Conservation (phyloP, 352 stramenopile genomes). For the Globisporangium splendens region DNA sequence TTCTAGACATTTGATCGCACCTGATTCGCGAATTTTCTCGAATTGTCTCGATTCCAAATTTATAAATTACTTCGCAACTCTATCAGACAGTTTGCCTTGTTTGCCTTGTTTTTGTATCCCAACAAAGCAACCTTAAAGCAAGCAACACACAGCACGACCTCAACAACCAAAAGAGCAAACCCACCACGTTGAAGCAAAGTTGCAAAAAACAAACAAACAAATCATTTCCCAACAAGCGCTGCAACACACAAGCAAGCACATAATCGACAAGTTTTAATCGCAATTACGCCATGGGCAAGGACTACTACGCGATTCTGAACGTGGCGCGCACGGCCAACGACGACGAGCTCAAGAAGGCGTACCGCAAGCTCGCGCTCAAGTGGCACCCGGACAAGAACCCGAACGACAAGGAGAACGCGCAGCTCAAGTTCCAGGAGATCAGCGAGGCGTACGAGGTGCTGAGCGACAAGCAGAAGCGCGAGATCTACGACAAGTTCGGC, state of each 20-base stretch:
- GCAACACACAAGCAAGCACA: conserved; percentile 1
- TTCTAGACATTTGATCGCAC: too few species aligned
- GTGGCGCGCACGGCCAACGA: conserved; percentile 64
- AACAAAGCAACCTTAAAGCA: background rate
- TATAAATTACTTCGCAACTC: background rate
- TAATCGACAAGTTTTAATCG: background rate
- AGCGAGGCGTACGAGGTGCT: conserved; percentile 92
- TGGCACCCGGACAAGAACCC: conserved; percentile 93
- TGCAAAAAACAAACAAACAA: background rate
- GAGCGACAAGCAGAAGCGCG: conserved; percentile 90
- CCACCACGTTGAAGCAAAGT: background rate
- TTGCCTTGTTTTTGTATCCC: background rate
- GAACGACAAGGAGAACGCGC: conserved; percentile 75
- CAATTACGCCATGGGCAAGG: conserved; percentile 56
- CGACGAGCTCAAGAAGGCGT: conserved; percentile 83
- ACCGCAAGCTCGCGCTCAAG: conserved; percentile 89
- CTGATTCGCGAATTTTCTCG: conserved; percentile 21
- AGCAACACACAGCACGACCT: background rate
- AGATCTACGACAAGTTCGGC: conserved; percentile 92
- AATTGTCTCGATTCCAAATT: conserved; percentile 26
- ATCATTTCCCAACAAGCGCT: conserved; percentile 11
- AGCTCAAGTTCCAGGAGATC: conserved; percentile 93
- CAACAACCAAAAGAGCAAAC: background rate
- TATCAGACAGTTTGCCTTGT: conserved; percentile 1
- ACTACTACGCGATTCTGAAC: conserved; percentile 83